Base-by-base conservation (phyloP, 2,329 filamentous ascomycete genomes). In the Fusarium sp. region DNA sequence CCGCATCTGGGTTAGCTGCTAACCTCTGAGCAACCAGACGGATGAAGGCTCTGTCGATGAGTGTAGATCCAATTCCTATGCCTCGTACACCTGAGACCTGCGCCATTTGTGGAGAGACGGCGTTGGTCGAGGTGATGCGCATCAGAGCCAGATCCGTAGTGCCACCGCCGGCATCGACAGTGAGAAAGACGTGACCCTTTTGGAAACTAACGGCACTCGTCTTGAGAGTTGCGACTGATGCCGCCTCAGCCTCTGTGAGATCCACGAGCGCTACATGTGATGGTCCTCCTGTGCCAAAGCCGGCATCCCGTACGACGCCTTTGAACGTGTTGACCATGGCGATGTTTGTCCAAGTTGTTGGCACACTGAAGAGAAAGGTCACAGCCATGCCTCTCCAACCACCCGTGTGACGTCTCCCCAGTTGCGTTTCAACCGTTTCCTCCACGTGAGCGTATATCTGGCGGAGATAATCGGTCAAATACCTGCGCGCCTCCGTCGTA, bases 41-140 rank as follows among this genome's bases (percentile, higher is more conserved):
- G 18, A 79, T 65, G 62, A 83, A 83, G 0, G 79, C 76, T 8
- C 76, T 73, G 61, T 83, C 82, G 53, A 84, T 83, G n/a, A 83
- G 73, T 0, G 81, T 79, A 1, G 81, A 79, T 0, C 82, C 81
- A 14, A 83, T 81, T 0, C 82, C 81, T 6, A 83, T 51, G 6
- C 46, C 46, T 20, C 46, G 46, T 14, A 51, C 46, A 8, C 46
- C 46, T 33, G 46, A 29, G 1, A 51, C 46, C 10, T 51, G 46
- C 4, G 46, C 16, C 46, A 51, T 51, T 4, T 51, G 46, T 0
- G 46, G 46, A 33, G 46, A 51, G 46, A 11, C 1, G 27, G 46
- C 27, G 7, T 51, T 29, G 11, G 46, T 33, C 2, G 46, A 51
- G n/a, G 46, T 31, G 29, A 51, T 51, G 6, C 46, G 27, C 46